Percentiles rank a stretch among this genome's conserved stretches.
These are phyloP conservation scores for Xylariaceae sp. DNA, from an alignment of 2,329 filamentous ascomycete species.

Conservation along the genomic window DNA sequence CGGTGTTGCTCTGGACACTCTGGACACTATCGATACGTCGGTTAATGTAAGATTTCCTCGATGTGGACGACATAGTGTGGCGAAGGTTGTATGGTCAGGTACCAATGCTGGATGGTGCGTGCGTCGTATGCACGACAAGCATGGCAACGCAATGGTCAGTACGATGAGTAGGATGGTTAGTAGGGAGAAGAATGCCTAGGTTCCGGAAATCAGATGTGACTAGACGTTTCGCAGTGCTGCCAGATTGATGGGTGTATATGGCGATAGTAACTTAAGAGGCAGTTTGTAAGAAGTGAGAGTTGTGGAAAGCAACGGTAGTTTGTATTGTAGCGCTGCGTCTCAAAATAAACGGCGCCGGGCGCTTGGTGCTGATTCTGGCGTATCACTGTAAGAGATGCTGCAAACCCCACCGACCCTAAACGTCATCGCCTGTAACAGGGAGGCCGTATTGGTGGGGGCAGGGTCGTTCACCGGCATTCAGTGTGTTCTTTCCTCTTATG, in stretches of 20 bases:
- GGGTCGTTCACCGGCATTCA: no score
- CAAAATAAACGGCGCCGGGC: background rate
- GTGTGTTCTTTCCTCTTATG: no score
- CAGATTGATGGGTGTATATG: background rate
- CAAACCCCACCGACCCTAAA: conserved; percentile 11
- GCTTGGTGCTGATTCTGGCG: conserved; percentile 16
- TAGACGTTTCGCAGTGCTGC: background rate
- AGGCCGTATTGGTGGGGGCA: no score
- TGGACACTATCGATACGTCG: conserved; percentile 59
- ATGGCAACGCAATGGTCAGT: conserved; percentile 20
- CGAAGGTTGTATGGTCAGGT: conserved; percentile 11
- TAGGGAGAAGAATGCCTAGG: conserved; percentile 2
- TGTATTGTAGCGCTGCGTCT: background rate
- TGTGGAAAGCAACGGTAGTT: background rate
- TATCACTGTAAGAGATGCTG: conserved; percentile 1
- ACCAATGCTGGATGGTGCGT: conserved; percentile 22
- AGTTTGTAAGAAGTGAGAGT: background rate
- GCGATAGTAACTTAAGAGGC: conserved; percentile 4
- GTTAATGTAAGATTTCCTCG: conserved; percentile 30
- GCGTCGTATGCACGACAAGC: conserved; percentile 24
- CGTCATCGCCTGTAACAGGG: conserved; percentile 13
- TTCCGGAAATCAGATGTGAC: background rate
- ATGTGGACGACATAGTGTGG: conserved; percentile 29
- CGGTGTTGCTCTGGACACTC: conserved; percentile 51
- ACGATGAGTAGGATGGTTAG: background rate